A percentile compares a stretch with the other conserved stretches of the same genome.
phyloP scores from a whole-genome alignment of 371 early-diverging fungal genomes.

The Lichtheimia ramosa region DNA sequence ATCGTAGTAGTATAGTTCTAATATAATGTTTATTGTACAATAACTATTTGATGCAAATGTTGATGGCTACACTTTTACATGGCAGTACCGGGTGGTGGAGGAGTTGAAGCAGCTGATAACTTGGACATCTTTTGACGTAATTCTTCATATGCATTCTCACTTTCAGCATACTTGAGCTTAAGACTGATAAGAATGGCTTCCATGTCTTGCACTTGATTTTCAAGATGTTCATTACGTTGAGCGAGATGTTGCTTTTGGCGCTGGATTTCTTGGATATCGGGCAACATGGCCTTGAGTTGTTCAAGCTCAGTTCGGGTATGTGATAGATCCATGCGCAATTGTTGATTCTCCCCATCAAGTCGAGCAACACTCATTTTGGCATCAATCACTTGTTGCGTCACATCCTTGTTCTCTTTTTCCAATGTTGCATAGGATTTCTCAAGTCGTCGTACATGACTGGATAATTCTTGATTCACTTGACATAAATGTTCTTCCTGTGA shows the following conservation, averaged over 20 bases:
- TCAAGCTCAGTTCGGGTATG: constrained; percentile 43
- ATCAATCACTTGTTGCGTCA: constrained; percentile 55
- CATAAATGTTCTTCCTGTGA: constrained; percentile 56
- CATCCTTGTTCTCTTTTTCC: constrained; percentile 70
- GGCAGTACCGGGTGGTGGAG: no score
- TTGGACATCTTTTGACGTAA: constrained; percentile 29
- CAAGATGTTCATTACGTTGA: constrained; percentile 62
- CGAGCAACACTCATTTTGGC: constrained; percentile 57
- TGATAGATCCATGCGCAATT: constrained; percentile 51
- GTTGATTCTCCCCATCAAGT: constrained; percentile 52
- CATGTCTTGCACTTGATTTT: constrained; percentile 62
- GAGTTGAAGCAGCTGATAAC: background rate
- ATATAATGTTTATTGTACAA: background rate
- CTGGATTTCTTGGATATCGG: constrained; percentile 60
- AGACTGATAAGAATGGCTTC: constrained; percentile 63
- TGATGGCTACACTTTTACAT: no score
- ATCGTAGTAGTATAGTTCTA: constrained; percentile 1
- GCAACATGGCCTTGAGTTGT: constrained; percentile 6
- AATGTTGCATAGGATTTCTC: constrained; percentile 63
- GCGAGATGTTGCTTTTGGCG: constrained; percentile 67
- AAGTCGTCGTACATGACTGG: constrained; percentile 54
- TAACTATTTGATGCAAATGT: no score
- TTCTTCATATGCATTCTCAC: constrained; percentile 63
- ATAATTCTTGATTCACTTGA: constrained; percentile 65
- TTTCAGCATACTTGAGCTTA: constrained; percentile 70